These are phyloP conservation scores for Didymellaceae sp. DNA, from an alignment of 2,329 filamentous ascomycete genomes.

Conservation along the genomic window DNA sequence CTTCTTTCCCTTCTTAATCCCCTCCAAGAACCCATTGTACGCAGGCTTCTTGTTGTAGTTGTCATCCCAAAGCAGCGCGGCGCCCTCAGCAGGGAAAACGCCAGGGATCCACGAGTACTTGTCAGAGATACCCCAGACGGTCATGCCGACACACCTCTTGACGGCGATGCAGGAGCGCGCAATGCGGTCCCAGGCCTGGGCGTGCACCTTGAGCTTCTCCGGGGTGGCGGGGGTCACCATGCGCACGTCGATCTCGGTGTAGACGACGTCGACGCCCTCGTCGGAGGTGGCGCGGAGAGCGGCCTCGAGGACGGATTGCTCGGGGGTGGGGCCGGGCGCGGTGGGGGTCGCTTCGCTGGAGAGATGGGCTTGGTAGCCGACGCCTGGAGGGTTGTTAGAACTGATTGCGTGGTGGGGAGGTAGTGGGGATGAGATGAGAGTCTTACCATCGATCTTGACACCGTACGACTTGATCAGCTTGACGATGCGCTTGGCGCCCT, in stretches of 20 bases:
- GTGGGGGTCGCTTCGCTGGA: conserved; percentile 60
- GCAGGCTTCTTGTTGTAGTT: conserved; percentile 47
- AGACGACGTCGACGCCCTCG: conserved; percentile 63
- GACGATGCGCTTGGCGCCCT: conserved; percentile 46
- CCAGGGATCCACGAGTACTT: conserved; percentile 51
- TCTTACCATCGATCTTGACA: conserved; percentile 60
- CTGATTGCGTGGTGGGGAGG: not conserved
- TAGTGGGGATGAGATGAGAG: not conserved
- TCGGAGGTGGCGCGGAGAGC: conserved; percentile 60
- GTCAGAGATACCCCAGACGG: conserved; percentile 57
- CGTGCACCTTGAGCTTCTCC: conserved; percentile 55
- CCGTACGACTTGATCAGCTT: conserved; percentile 51
- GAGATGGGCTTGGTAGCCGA: conserved; percentile 68
- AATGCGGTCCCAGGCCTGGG: conserved; percentile 54
- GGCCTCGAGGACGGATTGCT: conserved; percentile 53
- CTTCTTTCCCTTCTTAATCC: conserved; percentile 28
- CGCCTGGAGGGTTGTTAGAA: conserved; percentile 20
- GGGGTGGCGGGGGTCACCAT: conserved; percentile 55
- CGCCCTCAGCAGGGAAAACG: conserved; percentile 47
- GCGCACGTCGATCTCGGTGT: conserved; percentile 69
- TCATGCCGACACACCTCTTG: conserved; percentile 49
- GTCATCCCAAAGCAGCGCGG: conserved; percentile 44
- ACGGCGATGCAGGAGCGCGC: conserved; percentile 48
- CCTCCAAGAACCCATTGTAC: conserved; percentile 39
- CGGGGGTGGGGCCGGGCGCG: conserved; percentile 50